Base-by-base conservation (phyloP, 2,329 filamentous ascomycete genomes). In the Aspergillus phoenicis region DNA sequence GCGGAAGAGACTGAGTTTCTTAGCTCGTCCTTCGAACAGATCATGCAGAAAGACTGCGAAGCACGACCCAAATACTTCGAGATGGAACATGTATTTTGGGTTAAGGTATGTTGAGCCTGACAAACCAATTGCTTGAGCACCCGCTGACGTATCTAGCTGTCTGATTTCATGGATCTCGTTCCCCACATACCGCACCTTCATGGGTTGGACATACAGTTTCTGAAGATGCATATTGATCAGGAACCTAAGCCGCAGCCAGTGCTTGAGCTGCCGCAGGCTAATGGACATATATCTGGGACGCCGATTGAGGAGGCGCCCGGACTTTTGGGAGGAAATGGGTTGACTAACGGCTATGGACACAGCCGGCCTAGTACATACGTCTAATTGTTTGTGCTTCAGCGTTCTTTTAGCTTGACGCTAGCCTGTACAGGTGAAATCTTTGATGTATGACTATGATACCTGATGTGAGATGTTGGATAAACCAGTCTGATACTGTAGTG, bases 71-170 rank as follows among this genome's bases (percentile, higher is more conserved):
- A 81, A 67, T 83, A 82, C 70, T 78, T 79, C 64, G 73, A 73
- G 28, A 80, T 83, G 78, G 76, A 81, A 59, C 80, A 80, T 71
- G 71, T 83, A 52, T 83, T 83, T 64, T 83, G 81, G 81, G 77
- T 83, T 61, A 80, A 77, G 74, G 79, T 81, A 73, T 67, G 76
- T 62, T 26, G 10, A 15, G 24, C 8, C n/a, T 17, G 26, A 11
- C 8, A 13, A 36, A 36, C 24, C 17, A 51, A 4, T 30, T 43
- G 8, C 36, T 17, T n/a, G 11, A 38, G 22, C 38, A 26, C 39
- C 15, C 30, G 43, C 59, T 62, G 17, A 28, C 43, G 10, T 30
- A 20, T 6, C 5, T 61, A 81, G 79, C 75, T 82, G 54, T 80
- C 80, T 47, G 81, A 82, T 68, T 83, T 83, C 66, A 77, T 79